Evolutionary conservation across 1,284 basidiomycete species (phyloP), one percentile per base, ranked within the genome.

Genomic region (Violaceomyces palustris): DNA sequence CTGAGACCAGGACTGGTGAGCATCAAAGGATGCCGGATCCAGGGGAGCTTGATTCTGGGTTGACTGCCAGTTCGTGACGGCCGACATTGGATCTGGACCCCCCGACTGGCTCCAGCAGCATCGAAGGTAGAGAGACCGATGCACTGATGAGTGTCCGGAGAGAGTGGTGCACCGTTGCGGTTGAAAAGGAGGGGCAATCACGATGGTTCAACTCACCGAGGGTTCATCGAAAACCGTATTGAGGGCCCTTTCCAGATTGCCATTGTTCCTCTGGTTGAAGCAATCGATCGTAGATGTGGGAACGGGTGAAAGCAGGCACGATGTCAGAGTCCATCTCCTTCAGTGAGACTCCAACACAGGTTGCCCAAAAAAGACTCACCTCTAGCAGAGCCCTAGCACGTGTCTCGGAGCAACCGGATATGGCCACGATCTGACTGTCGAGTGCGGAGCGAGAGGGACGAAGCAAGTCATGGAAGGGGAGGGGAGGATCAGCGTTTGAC

Each of bases 151-250:
- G 29, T 17, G 12, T 12, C 11, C 12, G 12, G 29, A 12, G 18
- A 5, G 4, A 30, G 29, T n/a, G 11, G 29, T 12, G 14, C 29
- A 30, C 14, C n/a, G 26, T 9, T 28, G 26, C 14, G 8, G 9
- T 14, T 8, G 9, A 9, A 8, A 27, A 14, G 9, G 26, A 27
- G 14, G 26, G 9, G 26, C 9, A 8, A 27, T 8, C 26, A 8
- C 14, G 9, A 14, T 9, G 9, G 9, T 27, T 27, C 26, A 17
- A 47, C 55, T 39, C n/a, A 53, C 55, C 22, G 50, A 42, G 35
- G 51, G 51, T 34, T 54, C 42, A 24, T 60, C 56, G n/a, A 55
- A 60, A 19, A 45, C 50, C 0, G 51, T 39, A 27, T 60, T 60
- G 26, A 60, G 33, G 2, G 56, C 56, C 12, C 51, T 33, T 17